Conservation (phyloP, 31 red algal species). For the Odonthalia washingtoniensis region DNA sequence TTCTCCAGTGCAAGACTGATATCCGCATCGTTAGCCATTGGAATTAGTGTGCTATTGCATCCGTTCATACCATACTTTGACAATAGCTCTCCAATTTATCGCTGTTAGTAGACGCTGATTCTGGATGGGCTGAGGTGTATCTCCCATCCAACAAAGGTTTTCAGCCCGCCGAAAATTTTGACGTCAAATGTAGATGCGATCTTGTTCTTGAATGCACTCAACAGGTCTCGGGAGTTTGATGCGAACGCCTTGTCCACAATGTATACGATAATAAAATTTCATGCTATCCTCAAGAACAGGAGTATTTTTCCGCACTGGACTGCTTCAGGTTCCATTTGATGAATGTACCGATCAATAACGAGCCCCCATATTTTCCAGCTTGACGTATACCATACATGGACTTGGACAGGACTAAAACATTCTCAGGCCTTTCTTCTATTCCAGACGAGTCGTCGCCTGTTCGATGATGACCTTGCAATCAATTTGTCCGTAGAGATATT, state of each 20-base stretch:
- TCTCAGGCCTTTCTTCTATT: not conserved
- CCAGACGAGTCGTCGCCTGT: not conserved
- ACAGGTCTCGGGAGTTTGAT: not conserved
- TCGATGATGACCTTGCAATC: not conserved
- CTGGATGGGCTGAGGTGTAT: not conserved
- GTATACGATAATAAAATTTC: not conserved
- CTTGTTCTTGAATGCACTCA: slow-evolving; percentile 9
- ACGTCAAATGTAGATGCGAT: not conserved
- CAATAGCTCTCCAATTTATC: not conserved
- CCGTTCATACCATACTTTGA: not conserved
- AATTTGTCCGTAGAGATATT: slow-evolving; percentile 16
- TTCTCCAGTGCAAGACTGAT: not conserved
- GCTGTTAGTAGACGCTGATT: not conserved
- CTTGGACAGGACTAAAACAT: not conserved
- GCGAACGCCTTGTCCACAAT: not conserved
- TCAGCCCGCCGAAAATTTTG: not conserved
- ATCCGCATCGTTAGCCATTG: not conserved
- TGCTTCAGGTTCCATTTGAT: not conserved
- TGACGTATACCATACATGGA: slow-evolving; percentile 16
- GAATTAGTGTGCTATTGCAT: not conserved
- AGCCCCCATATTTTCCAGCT: not conserved
- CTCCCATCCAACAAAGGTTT: not conserved
- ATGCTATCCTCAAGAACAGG: not conserved
- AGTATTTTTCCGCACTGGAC: not conserved
- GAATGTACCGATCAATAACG: not conserved